Evolutionary conservation across 441 rosid genomes (phyloP), one percentile per base, ranked within the genome.

Genomic region (Adansonia madagascariensis): DNA sequence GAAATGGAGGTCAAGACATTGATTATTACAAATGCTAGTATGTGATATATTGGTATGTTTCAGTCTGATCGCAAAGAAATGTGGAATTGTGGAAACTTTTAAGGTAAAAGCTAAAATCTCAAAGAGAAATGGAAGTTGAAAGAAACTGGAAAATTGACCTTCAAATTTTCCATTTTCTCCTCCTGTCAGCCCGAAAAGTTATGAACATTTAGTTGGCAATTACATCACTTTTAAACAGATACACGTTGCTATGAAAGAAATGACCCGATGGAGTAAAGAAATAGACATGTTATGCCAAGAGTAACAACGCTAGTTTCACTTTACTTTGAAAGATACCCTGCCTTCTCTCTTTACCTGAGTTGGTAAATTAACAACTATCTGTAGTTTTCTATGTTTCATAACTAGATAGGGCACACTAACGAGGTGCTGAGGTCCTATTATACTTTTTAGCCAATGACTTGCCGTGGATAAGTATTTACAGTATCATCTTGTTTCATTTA

Each of bases 321-420:
- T 44, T 67, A 7, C 15, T 27, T 61, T 61, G 66, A 61, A 61
- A 27, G 66, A 61, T 15, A n/a, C 71, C 31, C n/a, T 66, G 53
- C 24, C 8, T 18, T 66, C 71, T 44, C 31, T 66, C 52, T 66
- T 44, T 44, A 3, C 24, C 10, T 9, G 31, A 61, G 39, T 35
- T 35, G 4, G 63, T 22, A 10, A 59, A 4, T 20, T 31, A 5
- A 24, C 31, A 27, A 14, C 18, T 14, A 12, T 27, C 14, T 27
- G 9, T 12, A 24, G 6, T 35, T 35, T 35, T 35, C 1, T 35
- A 35, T 35, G 8, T 61, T 61, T 11, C 8, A 11, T 12, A 61
- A 6, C 15, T 24, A 8, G 5, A 63, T 43, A 62, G 67, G 7
- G 44, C 46, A 31, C 67, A 35, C 27, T 63, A 63, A 7, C 17